Evolutionary conservation across 2,329 filamentous ascomycete genomes (phyloP), one percentile per base, ranked within the genome.

Genomic region (Fusarium udum): DNA sequence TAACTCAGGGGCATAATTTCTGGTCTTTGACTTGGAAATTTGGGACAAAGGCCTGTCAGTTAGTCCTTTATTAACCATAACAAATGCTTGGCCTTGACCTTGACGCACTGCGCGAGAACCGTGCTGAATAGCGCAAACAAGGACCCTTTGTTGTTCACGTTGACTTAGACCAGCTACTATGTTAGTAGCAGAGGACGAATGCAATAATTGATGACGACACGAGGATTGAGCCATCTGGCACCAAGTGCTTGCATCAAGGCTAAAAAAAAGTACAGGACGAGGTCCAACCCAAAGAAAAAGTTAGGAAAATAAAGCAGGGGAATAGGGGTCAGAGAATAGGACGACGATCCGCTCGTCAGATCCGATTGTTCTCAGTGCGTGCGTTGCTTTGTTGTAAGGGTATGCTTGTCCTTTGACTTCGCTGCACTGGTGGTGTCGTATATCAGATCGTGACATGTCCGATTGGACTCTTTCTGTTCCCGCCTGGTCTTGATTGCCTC

Each of bases 261-360:
- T 28, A 28, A 28, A 28, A 28, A 28, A 28, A 28, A 7, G 26
- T 28, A 28, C 26, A 28, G 59, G 11, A 52, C 26, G 43, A 36
- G 22, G 46, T 32, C 39, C 51, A 63, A 46, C 32, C 46, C 45
- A 63, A 55, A 28, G 51, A 52, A 52, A 52, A 34, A 31, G 28
- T 28, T 31, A 7, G 16, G 11, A 26, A 34, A 31, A 36, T n/a
- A 24, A 40, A 28, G 20, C 24, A 42, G 13, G 52, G 24, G 45
- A 60, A 66, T 67, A 73, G 70, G 70, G 66, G 66, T 40, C 51
- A 60, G 43, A 61, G 28, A 52, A 73, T 61, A 58, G 58, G 55
- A 57, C 42, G 58, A 52, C 51, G 37, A 59, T 52, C 63, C 22
- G 69, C 49, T 66, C 37, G 46, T 69, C 59, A 53, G 68, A 60